Base-by-base conservation (phyloP, 768 basidiomycete species). In the Pleurotus citrinopileatus region DNA sequence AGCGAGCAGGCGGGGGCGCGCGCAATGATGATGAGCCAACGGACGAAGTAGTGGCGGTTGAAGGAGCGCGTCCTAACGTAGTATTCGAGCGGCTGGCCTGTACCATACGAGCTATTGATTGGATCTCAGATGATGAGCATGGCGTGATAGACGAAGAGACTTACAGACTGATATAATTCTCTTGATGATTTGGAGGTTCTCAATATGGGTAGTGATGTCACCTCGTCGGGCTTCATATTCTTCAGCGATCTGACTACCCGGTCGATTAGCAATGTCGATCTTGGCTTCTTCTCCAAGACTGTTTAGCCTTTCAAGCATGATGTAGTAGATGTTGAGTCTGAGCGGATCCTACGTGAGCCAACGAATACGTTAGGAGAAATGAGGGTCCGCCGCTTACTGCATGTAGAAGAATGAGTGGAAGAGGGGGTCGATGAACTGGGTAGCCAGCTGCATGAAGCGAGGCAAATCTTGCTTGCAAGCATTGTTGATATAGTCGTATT, bases 341-440 rank as follows among this genome's bases (percentile, higher is more conserved):
- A 19, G 29, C 47, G 7, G 36, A 19, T 37, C 28, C 54, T 36
- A 37, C 26, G 48, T 26, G 27, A 38, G 25, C n/a, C n/a, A n/a
- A n/a, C n/a, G n/a, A n/a, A n/a, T n/a, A n/a, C n/a, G n/a, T n/a
- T n/a, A n/a, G n/a, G n/a, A n/a, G n/a, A n/a, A n/a, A n/a, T n/a
- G n/a, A n/a, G n/a, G n/a, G n/a, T n/a, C n/a, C n/a, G n/a, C n/a
- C n/a, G 84, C 94, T 65, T 64, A 95, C 93, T 98, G 94, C 94
- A 99, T 98, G 69, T 96, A 99, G 77, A 89, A 99, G 79, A 94
- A 94, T 15, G 94, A 96, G 62, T 96, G 89, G 82, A 98, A 99
- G n/a, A 98, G 75, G 0, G 97, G 97, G 60, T 95, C 89, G 65
- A 98, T 92, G 71, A 98, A 98, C 59, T 86, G 83, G 2, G 92